Conservation (phyloP, 1,284 basidiomycete genomes). For the Spongispora temasekensis region DNA sequence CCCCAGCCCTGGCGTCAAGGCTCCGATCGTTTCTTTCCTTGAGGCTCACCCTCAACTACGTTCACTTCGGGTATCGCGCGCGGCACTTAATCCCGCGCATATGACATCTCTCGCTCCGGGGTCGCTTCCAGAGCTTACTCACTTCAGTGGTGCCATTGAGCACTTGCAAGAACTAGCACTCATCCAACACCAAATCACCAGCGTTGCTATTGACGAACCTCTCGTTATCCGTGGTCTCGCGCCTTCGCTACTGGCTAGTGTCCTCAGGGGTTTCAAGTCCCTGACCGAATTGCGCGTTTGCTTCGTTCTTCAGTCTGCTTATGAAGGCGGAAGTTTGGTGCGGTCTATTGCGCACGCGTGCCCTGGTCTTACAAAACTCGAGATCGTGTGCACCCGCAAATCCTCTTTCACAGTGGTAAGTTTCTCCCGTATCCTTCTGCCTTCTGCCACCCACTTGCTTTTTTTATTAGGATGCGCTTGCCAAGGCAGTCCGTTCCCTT, state of each 20-base stretch:
- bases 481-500: slow-evolving; percentile 58
- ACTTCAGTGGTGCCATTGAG: slow-evolving; percentile 51
- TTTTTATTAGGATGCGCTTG: slow-evolving; percentile 46
- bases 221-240: slow-evolving; percentile 66
- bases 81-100: slow-evolving; percentile 56
- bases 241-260: slow-evolving; percentile 54
- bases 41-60: slow-evolving; percentile 60
- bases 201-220: slow-evolving; percentile 62
- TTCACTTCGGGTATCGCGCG: slow-evolving; percentile 53
- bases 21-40: slow-evolving; percentile 65
- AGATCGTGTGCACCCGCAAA: slow-evolving; percentile 64
- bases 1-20: slow-evolving; percentile 40
- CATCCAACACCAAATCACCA: slow-evolving; percentile 45
- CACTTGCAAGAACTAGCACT: slow-evolving; percentile 59
- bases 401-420: slow-evolving; percentile 70
- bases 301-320: slow-evolving; percentile 69
- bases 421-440: slow-evolving; percentile 8
- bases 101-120: slow-evolving; percentile 48
- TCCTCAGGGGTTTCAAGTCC: slow-evolving; percentile 54
- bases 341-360: slow-evolving; percentile 64
- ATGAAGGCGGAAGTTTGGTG: slow-evolving; percentile 68
- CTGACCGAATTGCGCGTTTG: slow-evolving; percentile 59
- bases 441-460: slow-evolving; percentile 2
- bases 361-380: slow-evolving; percentile 59
- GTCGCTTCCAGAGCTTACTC: slow-evolving; percentile 50